Conservation (phyloP, 495 filamentous ascomycete genomes). For the Bathelium albidoporum region DNA sequence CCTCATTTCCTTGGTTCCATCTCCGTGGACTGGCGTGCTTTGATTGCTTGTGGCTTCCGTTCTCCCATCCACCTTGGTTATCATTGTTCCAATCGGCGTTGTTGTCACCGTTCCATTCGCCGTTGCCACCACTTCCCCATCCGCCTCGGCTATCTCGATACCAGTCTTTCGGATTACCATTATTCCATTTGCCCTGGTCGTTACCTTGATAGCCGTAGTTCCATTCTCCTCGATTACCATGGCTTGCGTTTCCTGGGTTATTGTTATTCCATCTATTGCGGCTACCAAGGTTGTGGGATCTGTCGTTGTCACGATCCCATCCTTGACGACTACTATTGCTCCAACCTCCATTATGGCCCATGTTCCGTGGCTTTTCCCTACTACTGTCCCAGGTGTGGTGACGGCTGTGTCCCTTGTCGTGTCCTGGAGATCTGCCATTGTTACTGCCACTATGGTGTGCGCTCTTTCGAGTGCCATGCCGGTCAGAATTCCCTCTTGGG, state of each 20-base stretch:
- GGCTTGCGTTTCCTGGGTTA: neutral
- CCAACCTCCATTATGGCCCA: neutral
- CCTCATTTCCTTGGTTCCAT: neutral
- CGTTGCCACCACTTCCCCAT: neutral
- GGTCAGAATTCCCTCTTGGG: neutral
- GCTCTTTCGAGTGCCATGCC: neutral
- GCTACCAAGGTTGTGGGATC: no score
- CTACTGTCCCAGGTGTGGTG: neutral
- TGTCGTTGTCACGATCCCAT: neutral
- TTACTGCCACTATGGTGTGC: neutral
- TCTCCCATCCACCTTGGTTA: neutral
- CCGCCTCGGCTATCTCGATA: neutral
- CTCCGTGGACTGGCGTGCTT: neutral
- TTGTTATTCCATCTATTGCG: neutral
- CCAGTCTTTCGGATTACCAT: neutral
- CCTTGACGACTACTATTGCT: neutral
- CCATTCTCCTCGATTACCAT: neutral
- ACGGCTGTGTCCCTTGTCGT: neutral
- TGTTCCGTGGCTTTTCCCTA: neutral
- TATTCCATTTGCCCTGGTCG: neutral
- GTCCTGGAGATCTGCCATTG: neutral
- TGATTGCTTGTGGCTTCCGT: neutral
- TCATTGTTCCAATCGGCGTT: slow-evolving; percentile 3
- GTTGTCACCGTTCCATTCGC: neutral
- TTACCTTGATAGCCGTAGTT: neutral